Evolutionary conservation across 2,329 filamentous ascomycete genomes (phyloP).

Genomic region (Lithohypha guttulata): DNA sequence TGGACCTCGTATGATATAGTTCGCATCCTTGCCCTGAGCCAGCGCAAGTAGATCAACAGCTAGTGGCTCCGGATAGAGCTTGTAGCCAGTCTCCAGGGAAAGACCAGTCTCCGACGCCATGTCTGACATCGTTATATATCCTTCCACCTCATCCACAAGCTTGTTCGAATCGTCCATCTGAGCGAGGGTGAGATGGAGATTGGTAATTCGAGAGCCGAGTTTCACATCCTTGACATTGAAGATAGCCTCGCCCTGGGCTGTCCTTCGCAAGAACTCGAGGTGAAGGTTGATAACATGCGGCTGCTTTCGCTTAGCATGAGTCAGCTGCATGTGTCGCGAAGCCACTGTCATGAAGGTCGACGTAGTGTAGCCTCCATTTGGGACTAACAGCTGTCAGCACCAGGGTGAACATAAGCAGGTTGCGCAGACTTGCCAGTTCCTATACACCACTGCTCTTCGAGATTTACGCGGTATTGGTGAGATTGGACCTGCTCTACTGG

Average conservation of each 20-base stretch:
- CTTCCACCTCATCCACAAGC: conserved; percentile 39
- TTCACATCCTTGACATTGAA: conserved; percentile 54
- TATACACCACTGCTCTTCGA: conserved; percentile 53
- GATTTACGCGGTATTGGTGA: conserved; percentile 47
- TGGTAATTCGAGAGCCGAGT: conserved; percentile 51
- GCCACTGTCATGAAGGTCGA: conserved; percentile 51
- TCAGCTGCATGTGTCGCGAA: conserved; percentile 45
- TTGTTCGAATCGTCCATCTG: conserved; percentile 24
- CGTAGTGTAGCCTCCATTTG: conserved; percentile 61
- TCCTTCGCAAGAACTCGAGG: conserved; percentile 55
- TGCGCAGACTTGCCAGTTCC: conserved; percentile 43
- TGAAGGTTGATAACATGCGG: conserved; percentile 55
- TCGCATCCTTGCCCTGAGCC: conserved; percentile 29
- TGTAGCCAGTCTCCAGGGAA: conserved; percentile 45
- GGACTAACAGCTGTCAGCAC: conserved; percentile 39
- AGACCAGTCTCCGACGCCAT: conserved; percentile 49
- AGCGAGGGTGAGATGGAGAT: conserved; percentile 50
- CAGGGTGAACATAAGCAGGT: background rate
- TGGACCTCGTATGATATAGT: conserved; percentile 35
- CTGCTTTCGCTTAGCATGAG: conserved; percentile 38
- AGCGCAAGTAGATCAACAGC: conserved; percentile 21
- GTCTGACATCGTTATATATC: conserved; percentile 56
- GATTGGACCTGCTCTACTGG: conserved; percentile 29
- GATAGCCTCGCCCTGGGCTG: conserved; percentile 44
- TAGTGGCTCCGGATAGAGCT: conserved; percentile 33